These are phyloP conservation scores for Bisporella sp. DNA, from an alignment of 2,329 filamentous ascomycete species.

Conservation along the genomic window DNA sequence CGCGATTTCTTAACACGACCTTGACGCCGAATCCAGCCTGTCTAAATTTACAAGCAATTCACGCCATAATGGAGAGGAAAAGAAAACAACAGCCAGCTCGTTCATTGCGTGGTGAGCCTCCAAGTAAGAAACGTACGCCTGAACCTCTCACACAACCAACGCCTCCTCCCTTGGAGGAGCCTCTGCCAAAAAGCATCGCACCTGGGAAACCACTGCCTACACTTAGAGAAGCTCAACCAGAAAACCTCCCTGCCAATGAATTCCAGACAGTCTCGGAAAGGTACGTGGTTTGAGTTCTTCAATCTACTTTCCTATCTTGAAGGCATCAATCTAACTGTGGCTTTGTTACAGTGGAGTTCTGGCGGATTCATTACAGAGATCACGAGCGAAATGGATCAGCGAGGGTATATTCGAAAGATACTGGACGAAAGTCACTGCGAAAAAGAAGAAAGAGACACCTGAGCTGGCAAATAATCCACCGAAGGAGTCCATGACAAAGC, in stretches of 20 bases:
- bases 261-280: constrained; percentile 71
- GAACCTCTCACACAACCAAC: constrained; percentile 45
- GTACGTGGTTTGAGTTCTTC: constrained; percentile 31
- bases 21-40: too few species aligned
- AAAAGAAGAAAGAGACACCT: constrained; percentile 61
- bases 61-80: constrained; percentile 51
- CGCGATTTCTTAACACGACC: too few species aligned
- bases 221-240: constrained; percentile 58
- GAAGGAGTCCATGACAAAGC: constrained; percentile 65
- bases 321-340: too few species aligned
- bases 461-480: constrained; percentile 56
- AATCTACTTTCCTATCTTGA: neutral
- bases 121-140: constrained; percentile 50
- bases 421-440: constrained; percentile 67
- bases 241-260: constrained; percentile 54
- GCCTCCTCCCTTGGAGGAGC: constrained; percentile 29
- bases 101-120: constrained; percentile 52
- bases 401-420: constrained; percentile 71
- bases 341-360: constrained; percentile 56
- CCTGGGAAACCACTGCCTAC: constrained; percentile 65
- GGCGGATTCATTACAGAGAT: constrained; percentile 64
- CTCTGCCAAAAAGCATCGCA: constrained; percentile 55
- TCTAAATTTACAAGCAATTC: too few species aligned
- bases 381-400: constrained; percentile 65
- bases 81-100: constrained; percentile 55